These are phyloP conservation scores for Ganoderma leucocontextum DNA, from an alignment of 1,284 basidiomycete species.

Conservation along the genomic window DNA sequence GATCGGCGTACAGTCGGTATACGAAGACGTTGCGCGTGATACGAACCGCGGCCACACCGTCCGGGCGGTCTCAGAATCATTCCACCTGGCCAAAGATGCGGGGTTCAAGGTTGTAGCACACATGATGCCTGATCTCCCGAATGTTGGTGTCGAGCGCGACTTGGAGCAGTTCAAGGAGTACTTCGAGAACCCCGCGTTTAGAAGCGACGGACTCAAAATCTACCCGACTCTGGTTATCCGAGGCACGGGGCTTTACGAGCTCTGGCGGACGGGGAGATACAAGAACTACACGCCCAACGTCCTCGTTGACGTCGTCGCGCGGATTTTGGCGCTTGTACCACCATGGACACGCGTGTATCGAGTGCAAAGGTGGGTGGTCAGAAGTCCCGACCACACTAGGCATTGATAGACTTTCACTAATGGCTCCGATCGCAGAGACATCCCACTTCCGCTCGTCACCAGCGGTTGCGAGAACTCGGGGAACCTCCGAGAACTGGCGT, in stretches of 20 bases:
- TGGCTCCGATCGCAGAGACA: conserved; percentile 69
- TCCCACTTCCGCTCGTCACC: conserved; percentile 93
- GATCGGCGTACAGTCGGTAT: conserved; percentile 98
- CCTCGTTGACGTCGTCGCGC: conserved; percentile 95
- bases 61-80: conserved; percentile 95
- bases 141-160: conserved; percentile 96
- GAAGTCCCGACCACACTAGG: conserved; percentile 8
- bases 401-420: conserved; percentile 20
- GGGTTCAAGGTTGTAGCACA: conserved; percentile 99
- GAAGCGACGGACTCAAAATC: conserved; percentile 97
- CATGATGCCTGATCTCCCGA: conserved; percentile 98
- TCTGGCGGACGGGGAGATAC: conserved; percentile 96
- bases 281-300: conserved; percentile 99
- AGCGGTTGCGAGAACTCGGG: conserved; percentile 98
- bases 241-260: conserved; percentile 96
- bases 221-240: conserved; percentile 99
- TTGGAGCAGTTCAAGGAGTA: conserved; percentile 99
- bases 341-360: conserved; percentile 99
- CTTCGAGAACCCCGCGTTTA: conserved; percentile 98
- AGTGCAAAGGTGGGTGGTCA: conserved; percentile 78
- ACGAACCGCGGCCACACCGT: conserved; percentile 99
- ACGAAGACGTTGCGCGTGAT: conserved; percentile 98
- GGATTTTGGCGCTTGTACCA: conserved; percentile 96
- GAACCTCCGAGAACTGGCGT: conserved; percentile 94
- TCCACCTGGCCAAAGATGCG: conserved; percentile 98